phyloP scores from a whole-genome alignment of 2,329 filamentous ascomycete genomes.

The Arachnopeziza araneosa region DNA sequence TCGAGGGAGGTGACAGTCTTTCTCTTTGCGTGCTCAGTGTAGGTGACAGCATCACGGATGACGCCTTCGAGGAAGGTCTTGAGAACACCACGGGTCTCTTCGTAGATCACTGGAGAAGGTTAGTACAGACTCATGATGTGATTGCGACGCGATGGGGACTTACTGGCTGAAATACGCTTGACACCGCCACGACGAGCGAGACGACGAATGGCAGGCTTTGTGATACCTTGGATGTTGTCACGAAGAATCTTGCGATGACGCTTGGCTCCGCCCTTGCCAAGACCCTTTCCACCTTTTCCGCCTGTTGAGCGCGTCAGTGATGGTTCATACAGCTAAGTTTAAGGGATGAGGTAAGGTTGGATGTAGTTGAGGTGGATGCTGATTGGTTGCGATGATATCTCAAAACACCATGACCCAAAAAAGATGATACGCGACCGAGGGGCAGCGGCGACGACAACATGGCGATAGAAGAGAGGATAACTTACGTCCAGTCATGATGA shows the following conservation, averaged over 20 bases:
- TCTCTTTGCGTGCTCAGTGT: constrained; percentile 79
- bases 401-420: constrained; percentile 20
- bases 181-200: constrained; percentile 98
- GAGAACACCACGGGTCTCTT: constrained; percentile 74
- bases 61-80: constrained; percentile 81
- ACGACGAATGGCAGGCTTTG: constrained; percentile 97
- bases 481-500: constrained; percentile 6
- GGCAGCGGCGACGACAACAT: not conserved
- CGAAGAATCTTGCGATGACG: constrained; percentile 98
- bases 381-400: constrained; percentile 14
- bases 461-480: not conserved
- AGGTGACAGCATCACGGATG: constrained; percentile 68
- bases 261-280: constrained; percentile 98
- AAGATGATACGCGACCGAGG: constrained; percentile 15
- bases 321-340: not conserved
- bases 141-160: constrained; percentile 12
- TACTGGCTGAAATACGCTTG: constrained; percentile 98
- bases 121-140: not conserved
- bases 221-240: constrained; percentile 99
- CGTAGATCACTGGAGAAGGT: constrained; percentile 57
- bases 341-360: not conserved
- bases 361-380: not conserved
- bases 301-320: constrained; percentile 17
- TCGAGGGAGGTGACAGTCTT: constrained; percentile 64
- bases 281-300: constrained; percentile 77